Evolutionary conservation across 1,284 basidiomycete species (phyloP).

Genomic region (Exobasidium rhododendri): DNA sequence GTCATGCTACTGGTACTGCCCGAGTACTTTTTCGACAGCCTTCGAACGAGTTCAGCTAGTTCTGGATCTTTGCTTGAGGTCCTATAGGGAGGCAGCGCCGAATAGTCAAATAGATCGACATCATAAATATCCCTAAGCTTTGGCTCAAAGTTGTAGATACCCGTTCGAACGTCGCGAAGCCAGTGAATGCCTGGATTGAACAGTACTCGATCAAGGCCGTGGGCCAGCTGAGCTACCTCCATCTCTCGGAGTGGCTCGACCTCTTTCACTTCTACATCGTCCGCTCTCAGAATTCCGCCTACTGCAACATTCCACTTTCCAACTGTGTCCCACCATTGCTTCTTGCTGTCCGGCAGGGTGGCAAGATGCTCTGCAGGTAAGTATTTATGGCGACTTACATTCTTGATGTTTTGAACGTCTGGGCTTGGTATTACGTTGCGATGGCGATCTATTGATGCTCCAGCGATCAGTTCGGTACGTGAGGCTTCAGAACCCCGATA

Average conservation of each 20-base stretch:
- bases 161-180: constrained; percentile 79
- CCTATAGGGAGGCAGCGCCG: constrained; percentile 72
- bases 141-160: constrained; percentile 79
- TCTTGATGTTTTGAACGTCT: neutral
- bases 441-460: constrained; percentile 1
- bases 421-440: neutral
- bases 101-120: constrained; percentile 85
- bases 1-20: constrained; percentile 92
- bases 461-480: neutral
- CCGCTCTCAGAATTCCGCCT: constrained; percentile 10
- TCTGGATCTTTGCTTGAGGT: constrained; percentile 77
- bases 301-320: constrained; percentile 1
- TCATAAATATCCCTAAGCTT: constrained; percentile 70
- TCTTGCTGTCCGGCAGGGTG: neutral
- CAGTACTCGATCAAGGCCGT: constrained; percentile 68
- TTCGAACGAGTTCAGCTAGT: constrained; percentile 65
- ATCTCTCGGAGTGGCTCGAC: constrained; percentile 47
- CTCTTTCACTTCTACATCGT: constrained; percentile 5
- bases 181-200: constrained; percentile 78
- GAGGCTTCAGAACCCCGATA: neutral
- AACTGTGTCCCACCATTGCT: neutral
- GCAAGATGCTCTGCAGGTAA: neutral
- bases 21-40: constrained; percentile 65
- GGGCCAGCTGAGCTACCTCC: constrained; percentile 67
- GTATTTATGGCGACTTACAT: neutral